A percentile compares a stretch with the other conserved stretches of the same genome.
phyloP scores from a whole-genome alignment of 805 yeast species.

The Candida palmyrensis region DNA sequence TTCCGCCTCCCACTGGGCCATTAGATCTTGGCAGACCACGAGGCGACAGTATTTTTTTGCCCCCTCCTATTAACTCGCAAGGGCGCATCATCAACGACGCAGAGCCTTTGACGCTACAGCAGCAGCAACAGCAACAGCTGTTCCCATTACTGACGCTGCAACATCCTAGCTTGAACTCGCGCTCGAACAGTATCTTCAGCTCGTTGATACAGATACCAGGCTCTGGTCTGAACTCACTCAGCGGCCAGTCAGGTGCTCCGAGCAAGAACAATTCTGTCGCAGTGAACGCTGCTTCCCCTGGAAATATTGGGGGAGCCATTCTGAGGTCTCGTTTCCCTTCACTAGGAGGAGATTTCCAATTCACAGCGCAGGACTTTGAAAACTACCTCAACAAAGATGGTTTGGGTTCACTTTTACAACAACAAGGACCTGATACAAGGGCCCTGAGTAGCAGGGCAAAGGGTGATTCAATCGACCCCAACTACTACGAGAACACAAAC shows the following conservation, averaged over 20 bases:
- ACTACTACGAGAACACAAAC: conserved; percentile 10
- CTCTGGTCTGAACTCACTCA: conserved; percentile 27
- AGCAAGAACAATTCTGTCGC: conserved; percentile 8
- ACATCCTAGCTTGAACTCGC: conserved; percentile 15
- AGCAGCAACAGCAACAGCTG: conserved; percentile 4
- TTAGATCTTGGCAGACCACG: conserved; percentile 23
- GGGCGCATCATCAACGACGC: conserved; percentile 7
- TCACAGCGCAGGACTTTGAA: conserved; percentile 27
- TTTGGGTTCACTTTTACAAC: conserved; percentile 25
- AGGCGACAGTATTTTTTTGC: conserved; percentile 34
- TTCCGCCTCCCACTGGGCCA: no score
- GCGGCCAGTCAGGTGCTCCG: conserved; percentile 14
- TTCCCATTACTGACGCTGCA: conserved; percentile 6
- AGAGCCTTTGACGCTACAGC: conserved; percentile 6
- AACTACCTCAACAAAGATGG: conserved; percentile 29
- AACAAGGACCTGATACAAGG: conserved; percentile 9
- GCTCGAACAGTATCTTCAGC: conserved; percentile 37
- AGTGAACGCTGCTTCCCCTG: conserved; percentile 3
- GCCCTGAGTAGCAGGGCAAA: conserved; percentile 16
- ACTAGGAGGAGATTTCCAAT: conserved; percentile 6
- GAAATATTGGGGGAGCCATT: background rate
- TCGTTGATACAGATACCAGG: conserved; percentile 35
- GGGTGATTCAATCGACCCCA: conserved; percentile 22
- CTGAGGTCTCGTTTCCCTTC: conserved; percentile 3
- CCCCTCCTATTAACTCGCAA: conserved; percentile 27